A percentile compares a stretch with the other conserved stretches of the same genome.
phyloP scores from a whole-genome alignment of 1,284 basidiomycete species.

The Ceratobasidium sp. region DNA sequence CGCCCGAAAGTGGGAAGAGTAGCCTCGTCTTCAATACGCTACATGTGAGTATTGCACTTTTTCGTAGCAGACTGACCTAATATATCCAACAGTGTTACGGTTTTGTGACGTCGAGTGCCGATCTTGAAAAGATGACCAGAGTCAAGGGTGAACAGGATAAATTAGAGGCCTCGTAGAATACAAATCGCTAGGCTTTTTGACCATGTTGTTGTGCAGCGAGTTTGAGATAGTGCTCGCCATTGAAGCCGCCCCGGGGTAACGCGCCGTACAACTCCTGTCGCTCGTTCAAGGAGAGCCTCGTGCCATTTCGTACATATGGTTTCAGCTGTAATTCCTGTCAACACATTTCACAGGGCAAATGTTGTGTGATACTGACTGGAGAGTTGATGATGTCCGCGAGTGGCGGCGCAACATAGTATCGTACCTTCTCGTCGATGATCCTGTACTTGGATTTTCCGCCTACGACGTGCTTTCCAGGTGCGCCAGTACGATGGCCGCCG shows the following conservation, averaged over 20 bases:
- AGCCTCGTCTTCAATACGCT: conserved; percentile 33
- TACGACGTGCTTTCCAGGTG: conserved; percentile 85
- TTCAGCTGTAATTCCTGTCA: conserved; percentile 57
- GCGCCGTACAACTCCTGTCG: conserved; percentile 44
- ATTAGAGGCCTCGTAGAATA: not conserved
- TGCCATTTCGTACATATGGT: conserved; percentile 60
- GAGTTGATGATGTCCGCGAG: conserved; percentile 73
- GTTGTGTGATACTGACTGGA: conserved; percentile 64
- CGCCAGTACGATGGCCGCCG: conserved; percentile 87
- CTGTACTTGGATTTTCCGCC: conserved; percentile 82
- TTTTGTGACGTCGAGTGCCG: conserved; percentile 28
- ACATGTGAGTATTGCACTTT: conserved; percentile 20
- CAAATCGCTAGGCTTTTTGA: not conserved
- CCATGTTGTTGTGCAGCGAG: conserved; percentile 39
- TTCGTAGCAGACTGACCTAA: not conserved
- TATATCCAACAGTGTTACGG: conserved; percentile 23
- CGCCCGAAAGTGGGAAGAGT: conserved; percentile 34
- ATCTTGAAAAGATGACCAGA: conserved; percentile 16
- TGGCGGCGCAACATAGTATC: conserved; percentile 85
- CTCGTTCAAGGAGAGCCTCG: conserved; percentile 24
- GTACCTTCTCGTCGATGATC: conserved; percentile 83
- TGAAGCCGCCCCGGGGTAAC: conserved; percentile 46
- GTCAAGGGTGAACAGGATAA: not conserved
- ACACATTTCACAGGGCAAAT: conserved; percentile 4
- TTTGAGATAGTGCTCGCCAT: conserved; percentile 49